Base-by-base conservation (phyloP, 1,139 yeast genomes). In the Geotrichum armillariae region DNA sequence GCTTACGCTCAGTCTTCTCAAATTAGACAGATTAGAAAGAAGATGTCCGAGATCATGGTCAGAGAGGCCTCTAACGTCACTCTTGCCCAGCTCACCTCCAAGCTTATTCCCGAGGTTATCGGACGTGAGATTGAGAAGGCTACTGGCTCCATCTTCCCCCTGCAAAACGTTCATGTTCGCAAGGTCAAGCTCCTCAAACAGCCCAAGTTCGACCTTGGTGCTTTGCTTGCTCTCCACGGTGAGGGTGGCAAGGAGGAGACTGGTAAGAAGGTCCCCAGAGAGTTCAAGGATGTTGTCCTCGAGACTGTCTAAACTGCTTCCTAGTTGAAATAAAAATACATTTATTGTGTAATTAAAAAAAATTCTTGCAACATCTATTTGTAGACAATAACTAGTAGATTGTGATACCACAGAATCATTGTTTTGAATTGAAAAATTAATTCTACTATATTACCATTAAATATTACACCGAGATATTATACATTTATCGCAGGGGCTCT, bases 61-160 rank as follows among this genome's bases (percentile, higher is more conserved):
- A 84, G 87, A 73, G 94, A 86, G 77, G 93, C 87, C 60, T 77
- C 87, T 59, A 82, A 82, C 80, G 84, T 85, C 60, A 85, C 95
- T 63, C 79, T 86, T 72, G 85, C 93, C 69, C 94, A 86, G 77
- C 83, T 86, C 71, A 85, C 91, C 65, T 78, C 88, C 70, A 86
- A 86, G 80, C 83, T 86, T 76, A 85, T 86, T 67, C 94, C 94
- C 69, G 95, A 86, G 77, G 91, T 86, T 63, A 86, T 86, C 71
- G 90, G 91, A 71, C 88, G 89, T 74, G 95, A 86, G 76, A 86
- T 86, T 66, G 91, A 85, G 76, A 85, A 85, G 80, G 81, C 90
- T 61, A 82, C 94, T 64, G 85, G 82, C 74, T 77, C 83, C 68
- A 83, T 86, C 78, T 85, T 77, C 83, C 95, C 95, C 68, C 81